phyloP scores from a whole-genome alignment of 345 rosid species.

The Mercurialis annua region DNA sequence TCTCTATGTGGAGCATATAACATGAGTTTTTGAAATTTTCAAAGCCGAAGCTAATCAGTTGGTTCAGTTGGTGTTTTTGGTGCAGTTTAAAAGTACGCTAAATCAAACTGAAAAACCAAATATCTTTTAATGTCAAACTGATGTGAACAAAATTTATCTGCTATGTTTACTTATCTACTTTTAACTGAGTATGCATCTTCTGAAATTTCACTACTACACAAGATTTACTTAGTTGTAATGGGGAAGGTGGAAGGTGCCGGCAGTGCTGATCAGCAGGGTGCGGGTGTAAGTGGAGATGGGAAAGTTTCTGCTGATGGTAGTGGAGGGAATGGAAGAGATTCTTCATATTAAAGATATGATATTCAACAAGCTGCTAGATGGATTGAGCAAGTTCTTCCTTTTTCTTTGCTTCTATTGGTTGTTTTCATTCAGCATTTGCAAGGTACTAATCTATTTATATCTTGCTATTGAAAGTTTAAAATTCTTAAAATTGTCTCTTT shows the following conservation, averaged over 20 bases:
- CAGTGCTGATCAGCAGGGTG: conserved; percentile 35
- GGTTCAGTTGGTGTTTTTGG: too few relatives aligned
- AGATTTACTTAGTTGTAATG: too few relatives aligned
- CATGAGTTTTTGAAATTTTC: too few relatives aligned
- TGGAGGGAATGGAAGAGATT: conserved; percentile 56
- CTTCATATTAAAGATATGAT: conserved; percentile 95
- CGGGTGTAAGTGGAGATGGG: conserved; percentile 42
- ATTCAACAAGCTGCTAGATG: conserved; percentile 99
- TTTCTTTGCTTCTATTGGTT: conserved; percentile 91
- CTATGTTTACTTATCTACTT: too few relatives aligned
- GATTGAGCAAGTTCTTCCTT: conserved; percentile 98
- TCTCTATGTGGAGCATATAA: neutral
- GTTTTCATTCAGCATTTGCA: conserved; percentile 99
- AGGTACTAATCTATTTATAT: conserved; percentile 42
- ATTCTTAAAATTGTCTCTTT: too few relatives aligned
- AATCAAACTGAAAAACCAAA: too few relatives aligned
- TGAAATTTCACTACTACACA: too few relatives aligned
- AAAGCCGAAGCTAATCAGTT: too few relatives aligned
- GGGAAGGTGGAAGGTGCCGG: conserved; percentile 46
- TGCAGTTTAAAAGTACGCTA: too few relatives aligned
- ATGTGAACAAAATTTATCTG: too few relatives aligned
- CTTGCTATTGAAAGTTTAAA: neutral
- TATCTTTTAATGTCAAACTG: too few relatives aligned
- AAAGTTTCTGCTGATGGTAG: conserved; percentile 54
- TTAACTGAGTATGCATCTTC: too few relatives aligned